Percentiles rank a stretch among this genome's conserved stretches.
These are phyloP conservation scores for Xylariales sp. DNA, from an alignment of 2,329 filamentous ascomycete species.

Conservation along the genomic window DNA sequence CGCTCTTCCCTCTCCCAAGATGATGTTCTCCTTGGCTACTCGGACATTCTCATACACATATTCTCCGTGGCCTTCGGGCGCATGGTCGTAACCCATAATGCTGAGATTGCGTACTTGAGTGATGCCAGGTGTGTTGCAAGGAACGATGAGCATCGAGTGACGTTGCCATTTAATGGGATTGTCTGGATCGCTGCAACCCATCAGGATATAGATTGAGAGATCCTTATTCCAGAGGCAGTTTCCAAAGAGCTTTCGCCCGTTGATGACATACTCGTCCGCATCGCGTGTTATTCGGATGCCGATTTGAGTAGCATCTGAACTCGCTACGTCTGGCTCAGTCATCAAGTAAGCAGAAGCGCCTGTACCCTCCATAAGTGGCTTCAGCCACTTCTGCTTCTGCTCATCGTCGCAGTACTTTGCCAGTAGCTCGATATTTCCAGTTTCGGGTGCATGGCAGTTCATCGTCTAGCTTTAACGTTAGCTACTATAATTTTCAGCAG, in stretches of 20 bases:
- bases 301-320: conserved; percentile 45
- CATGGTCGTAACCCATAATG: conserved; percentile 38
- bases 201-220: conserved; percentile 26
- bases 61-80: conserved; percentile 36
- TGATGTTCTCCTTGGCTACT: conserved; percentile 34
- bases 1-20: conserved; percentile 33
- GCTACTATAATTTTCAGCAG: not conserved
- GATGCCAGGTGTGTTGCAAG: conserved; percentile 30
- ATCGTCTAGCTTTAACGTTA: conserved; percentile 23
- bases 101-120: conserved; percentile 33
- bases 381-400: conserved; percentile 45
- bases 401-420: conserved; percentile 45
- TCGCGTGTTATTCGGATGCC: conserved; percentile 28
- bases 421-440: conserved; percentile 48
- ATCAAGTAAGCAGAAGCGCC: conserved; percentile 46
- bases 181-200: conserved; percentile 32
- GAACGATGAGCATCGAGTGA: conserved; percentile 34
- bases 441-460: conserved; percentile 43
- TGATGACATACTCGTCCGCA: conserved; percentile 34
- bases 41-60: conserved; percentile 36
- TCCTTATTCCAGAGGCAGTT: conserved; percentile 34
- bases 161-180: conserved; percentile 34
- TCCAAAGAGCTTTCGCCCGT: conserved; percentile 36
- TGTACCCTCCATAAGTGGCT: conserved; percentile 42
- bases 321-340: conserved; percentile 46